These are phyloP conservation scores for Claviceps humidiphila DNA, from an alignment of 2,329 filamentous ascomycete genomes.

Conservation along the genomic window DNA sequence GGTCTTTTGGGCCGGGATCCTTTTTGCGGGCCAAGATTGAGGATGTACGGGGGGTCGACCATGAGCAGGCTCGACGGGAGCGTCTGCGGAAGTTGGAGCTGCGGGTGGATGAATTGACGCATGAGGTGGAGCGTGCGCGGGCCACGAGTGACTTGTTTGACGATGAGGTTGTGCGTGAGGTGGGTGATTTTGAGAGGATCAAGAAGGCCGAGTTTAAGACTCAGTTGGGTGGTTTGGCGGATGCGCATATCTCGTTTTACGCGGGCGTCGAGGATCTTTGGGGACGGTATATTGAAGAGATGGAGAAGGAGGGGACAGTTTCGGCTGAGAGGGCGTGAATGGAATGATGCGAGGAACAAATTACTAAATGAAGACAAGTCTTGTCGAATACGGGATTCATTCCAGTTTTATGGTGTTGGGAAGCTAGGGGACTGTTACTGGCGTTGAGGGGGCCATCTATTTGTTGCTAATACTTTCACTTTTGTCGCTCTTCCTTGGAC, in stretches of 20 bases:
- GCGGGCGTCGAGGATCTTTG: conserved; percentile 66
- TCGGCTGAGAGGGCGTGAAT: conserved; percentile 2
- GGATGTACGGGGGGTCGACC: conserved; percentile 91
- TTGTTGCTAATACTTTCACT: too few relatives aligned
- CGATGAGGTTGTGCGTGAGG: conserved; percentile 88
- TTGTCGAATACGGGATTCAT: too few relatives aligned
- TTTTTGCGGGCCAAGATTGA: conserved; percentile 93
- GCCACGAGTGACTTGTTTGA: conserved; percentile 86
- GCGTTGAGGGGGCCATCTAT: too few relatives aligned
- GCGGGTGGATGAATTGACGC: conserved; percentile 80
- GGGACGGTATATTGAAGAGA: conserved; percentile 81
- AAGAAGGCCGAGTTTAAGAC: conserved; percentile 86
- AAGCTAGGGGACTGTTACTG: too few relatives aligned
- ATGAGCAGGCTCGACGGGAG: conserved; percentile 81
- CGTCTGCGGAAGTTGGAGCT: conserved; percentile 81
- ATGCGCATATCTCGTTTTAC: conserved; percentile 81
- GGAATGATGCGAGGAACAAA: not conserved
- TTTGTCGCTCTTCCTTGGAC: too few relatives aligned
- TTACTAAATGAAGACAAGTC: too few relatives aligned
- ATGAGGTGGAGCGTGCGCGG: conserved; percentile 78
- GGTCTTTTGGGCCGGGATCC: conserved; percentile 47
- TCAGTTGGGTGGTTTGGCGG: conserved; percentile 70
- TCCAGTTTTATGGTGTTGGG: too few relatives aligned
- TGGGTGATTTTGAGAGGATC: conserved; percentile 89
- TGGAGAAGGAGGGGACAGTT: conserved; percentile 49